These are phyloP conservation scores for Bacterosira constricta DNA, from an alignment of 108 stramenopile genomes.

Conservation along the genomic window DNA sequence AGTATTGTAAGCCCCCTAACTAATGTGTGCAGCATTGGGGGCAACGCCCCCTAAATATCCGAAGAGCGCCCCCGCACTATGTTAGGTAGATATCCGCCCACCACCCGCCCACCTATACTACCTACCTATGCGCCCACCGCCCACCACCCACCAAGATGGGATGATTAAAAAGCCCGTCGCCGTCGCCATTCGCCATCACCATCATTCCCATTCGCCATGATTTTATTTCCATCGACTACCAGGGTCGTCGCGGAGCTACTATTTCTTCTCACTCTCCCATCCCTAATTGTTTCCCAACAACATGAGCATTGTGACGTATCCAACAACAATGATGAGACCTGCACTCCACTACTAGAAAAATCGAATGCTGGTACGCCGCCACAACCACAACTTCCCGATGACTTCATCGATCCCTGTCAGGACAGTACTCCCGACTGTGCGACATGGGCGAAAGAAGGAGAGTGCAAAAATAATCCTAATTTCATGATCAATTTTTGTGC, in stretches of 20 bases:
- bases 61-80: too few species aligned
- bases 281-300: neutral
- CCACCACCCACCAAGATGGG: too few species aligned
- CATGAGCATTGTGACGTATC: neutral
- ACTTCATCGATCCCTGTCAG: conserved; percentile 29
- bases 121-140: too few species aligned
- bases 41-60: too few species aligned
- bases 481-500: conserved; percentile 26
- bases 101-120: too few species aligned
- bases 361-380: too few species aligned
- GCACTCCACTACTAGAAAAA: neutral
- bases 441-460: conserved; percentile 26
- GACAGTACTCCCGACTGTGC: conserved; percentile 5
- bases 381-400: conserved; percentile 5
- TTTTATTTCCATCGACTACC: neutral
- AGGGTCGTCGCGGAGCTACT: neutral
- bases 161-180: too few species aligned
- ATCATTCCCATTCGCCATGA: too few species aligned
- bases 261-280: neutral
- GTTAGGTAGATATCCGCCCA: too few species aligned
- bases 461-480: conserved; percentile 8
- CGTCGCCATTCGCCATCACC: too few species aligned
- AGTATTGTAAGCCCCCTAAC: too few species aligned
- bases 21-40: too few species aligned
- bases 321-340: neutral